Evolutionary conservation across 2,329 filamentous ascomycete species (phyloP).

Genomic region (Phoma sp.): DNA sequence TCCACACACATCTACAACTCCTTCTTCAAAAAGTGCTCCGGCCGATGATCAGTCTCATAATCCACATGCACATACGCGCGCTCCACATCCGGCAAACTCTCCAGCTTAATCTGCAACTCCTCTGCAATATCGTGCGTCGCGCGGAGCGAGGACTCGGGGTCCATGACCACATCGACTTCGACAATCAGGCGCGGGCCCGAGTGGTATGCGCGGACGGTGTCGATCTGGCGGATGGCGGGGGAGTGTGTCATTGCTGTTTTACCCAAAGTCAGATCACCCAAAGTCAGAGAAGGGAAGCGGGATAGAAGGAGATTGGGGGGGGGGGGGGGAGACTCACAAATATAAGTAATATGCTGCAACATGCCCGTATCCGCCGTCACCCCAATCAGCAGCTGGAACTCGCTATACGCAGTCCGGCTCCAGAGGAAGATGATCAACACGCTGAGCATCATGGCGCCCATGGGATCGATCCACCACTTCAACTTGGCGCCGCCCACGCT

Average conservation of each 20-base stretch:
- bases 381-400: constrained; percentile 91
- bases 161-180: constrained; percentile 96
- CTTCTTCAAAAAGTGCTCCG: constrained; percentile 77
- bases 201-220: constrained; percentile 94
- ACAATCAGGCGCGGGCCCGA: constrained; percentile 87
- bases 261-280: too few species aligned
- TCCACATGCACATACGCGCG: constrained; percentile 96
- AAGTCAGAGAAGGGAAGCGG: too few species aligned
- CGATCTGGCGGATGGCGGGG: constrained; percentile 77
- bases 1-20: constrained; percentile 54
- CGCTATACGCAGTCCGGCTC: constrained; percentile 82
- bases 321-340: constrained; percentile 66
- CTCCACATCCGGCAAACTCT: constrained; percentile 90
- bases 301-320: too few species aligned
- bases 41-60: constrained; percentile 94
- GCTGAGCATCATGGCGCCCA: constrained; percentile 85
- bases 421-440: constrained; percentile 79
- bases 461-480: constrained; percentile 92
- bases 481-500: constrained; percentile 90
- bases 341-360: constrained; percentile 94
- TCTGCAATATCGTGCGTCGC: constrained; percentile 93
- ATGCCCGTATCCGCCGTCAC: constrained; percentile 84
- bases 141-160: constrained; percentile 71
- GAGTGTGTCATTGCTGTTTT: constrained; percentile 98
- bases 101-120: constrained; percentile 90